These are phyloP conservation scores for Phytophthora pinifolia DNA, from an alignment of 352 stramenopile species.

Conservation along the genomic window DNA sequence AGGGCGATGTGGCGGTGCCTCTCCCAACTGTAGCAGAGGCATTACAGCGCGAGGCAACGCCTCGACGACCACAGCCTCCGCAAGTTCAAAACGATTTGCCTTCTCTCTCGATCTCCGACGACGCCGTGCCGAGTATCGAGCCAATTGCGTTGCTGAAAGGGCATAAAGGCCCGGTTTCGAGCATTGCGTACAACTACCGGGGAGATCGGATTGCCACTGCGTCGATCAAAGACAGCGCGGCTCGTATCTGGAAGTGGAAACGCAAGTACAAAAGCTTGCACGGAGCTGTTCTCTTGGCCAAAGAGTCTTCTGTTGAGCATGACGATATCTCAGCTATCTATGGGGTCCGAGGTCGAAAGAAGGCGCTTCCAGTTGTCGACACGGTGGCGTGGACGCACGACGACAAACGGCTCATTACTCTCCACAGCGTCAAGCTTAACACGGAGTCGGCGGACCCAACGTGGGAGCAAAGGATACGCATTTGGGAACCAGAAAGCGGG, in stretches of 20 bases:
- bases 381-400: constrained; percentile 67
- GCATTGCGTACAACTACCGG: constrained; percentile 91
- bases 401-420: constrained; percentile 60
- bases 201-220: constrained; percentile 93
- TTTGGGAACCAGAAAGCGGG: constrained; percentile 61
- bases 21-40: constrained; percentile 24
- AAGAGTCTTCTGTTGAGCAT: constrained; percentile 42
- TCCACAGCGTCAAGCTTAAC: constrained; percentile 72
- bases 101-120: constrained; percentile 45
- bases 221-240: constrained; percentile 93
- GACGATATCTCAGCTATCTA: constrained; percentile 50
- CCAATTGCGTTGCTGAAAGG: constrained; percentile 74
- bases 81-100: constrained; percentile 48
- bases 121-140: constrained; percentile 52
- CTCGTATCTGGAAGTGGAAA: constrained; percentile 66
- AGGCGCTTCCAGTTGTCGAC: constrained; percentile 50
- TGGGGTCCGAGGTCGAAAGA: constrained; percentile 44
- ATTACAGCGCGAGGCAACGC: constrained; percentile 23
- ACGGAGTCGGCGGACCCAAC: constrained; percentile 39
- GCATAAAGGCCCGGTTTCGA: constrained; percentile 93
- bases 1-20: constrained; percentile 9
- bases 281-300: constrained; percentile 46
- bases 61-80: constrained; percentile 46
- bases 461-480: constrained; percentile 65
- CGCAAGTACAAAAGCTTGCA: constrained; percentile 60